Evolutionary conservation across 331 rosid genomes (phyloP).

Genomic region (Phaseolus coccineus): DNA sequence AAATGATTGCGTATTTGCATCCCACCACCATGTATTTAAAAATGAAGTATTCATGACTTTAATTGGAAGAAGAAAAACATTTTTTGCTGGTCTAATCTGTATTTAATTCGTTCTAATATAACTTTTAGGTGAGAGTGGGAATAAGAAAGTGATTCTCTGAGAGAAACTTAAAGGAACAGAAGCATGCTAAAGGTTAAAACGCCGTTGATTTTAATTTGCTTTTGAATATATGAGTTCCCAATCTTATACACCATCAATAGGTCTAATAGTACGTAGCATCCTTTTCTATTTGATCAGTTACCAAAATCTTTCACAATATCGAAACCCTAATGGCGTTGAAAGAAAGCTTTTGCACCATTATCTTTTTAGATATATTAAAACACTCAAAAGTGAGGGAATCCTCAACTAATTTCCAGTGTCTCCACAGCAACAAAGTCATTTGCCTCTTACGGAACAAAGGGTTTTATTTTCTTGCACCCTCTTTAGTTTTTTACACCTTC

Average conservation of each 20-base stretch:
- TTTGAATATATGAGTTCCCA: not conserved
- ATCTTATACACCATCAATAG: not conserved
- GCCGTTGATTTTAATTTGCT: not conserved
- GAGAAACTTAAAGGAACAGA: not conserved
- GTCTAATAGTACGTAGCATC: not conserved
- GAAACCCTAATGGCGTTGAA: not conserved
- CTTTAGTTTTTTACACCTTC: not conserved
- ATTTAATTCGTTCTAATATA: conserved; percentile 16
- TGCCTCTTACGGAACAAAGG: not conserved
- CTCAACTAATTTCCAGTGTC: conserved; percentile 8
- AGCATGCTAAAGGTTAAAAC: not conserved
- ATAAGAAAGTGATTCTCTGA: not conserved
- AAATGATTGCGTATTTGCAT: conserved; percentile 38
- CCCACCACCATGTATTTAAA: conserved; percentile 15
- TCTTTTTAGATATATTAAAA: not conserved
- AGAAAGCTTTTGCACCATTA: conserved; percentile 1
- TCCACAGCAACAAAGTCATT: not conserved
- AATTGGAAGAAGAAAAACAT: not conserved
- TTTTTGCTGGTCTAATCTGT: conserved; percentile 7
- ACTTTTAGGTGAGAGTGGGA: conserved; percentile 34
- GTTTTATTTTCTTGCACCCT: not conserved
- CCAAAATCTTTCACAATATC: conserved; percentile 16
- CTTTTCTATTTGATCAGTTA: not conserved
- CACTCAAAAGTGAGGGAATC: not conserved
- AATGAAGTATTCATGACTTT: conserved; percentile 4